Conservation (phyloP, 495 filamentous ascomycete genomes). For the Aspergillus bertholletiae region DNA sequence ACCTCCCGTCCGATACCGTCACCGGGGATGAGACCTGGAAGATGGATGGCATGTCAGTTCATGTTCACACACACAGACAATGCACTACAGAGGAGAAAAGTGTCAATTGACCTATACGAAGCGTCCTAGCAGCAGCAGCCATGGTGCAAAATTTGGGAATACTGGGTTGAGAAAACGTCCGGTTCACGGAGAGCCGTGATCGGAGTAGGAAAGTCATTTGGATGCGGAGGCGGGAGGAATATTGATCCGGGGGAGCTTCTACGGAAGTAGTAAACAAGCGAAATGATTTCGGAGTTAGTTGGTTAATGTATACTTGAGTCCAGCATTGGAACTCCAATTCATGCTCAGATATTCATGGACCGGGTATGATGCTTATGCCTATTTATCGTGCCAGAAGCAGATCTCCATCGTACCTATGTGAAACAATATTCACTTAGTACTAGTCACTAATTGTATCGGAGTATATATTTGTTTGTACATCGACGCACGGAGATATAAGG, state of each 20-base stretch:
- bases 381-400: too few species aligned
- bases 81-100: not conserved
- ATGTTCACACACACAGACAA: constrained; percentile 7
- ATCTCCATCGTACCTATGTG: too few species aligned
- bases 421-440: too few species aligned
- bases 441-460: too few species aligned
- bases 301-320: not conserved
- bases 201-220: constrained; percentile 16
- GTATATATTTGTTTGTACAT: too few species aligned
- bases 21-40: constrained; percentile 86
- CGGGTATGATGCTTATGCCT: too few species aligned
- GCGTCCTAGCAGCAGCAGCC: constrained; percentile 54
- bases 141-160: constrained; percentile 24
- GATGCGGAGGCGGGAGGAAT: constrained; percentile 13
- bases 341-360: too few species aligned
- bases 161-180: constrained; percentile 7
- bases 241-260: constrained; percentile 12
- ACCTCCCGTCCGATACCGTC: constrained; percentile 99
- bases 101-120: constrained; percentile 51
- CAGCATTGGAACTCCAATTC: not conserved
- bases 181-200: constrained; percentile 14
- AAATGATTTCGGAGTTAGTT: too few species aligned
- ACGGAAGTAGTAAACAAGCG: too few species aligned
- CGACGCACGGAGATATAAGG: too few species aligned
- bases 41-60: constrained; percentile 20